Evolutionary conservation across 805 yeast species (phyloP).

Genomic region (Saccharomycopsis javanensis): DNA sequence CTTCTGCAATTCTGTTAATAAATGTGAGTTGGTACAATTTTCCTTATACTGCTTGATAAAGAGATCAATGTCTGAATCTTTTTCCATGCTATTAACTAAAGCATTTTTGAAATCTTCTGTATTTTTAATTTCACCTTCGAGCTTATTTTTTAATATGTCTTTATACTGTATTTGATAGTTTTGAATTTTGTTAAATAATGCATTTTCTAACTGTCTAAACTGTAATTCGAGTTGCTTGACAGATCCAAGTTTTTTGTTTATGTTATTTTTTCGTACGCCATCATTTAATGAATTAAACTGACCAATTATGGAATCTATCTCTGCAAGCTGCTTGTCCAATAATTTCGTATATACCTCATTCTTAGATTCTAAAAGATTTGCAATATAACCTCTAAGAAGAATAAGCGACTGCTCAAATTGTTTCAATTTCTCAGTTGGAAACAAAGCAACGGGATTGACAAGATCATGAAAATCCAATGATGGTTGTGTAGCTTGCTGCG

Average conservation of each 20-base stretch:
- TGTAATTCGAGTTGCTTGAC: conserved; percentile 4
- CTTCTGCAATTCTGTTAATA: conserved; percentile 6
- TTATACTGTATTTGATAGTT: conserved; percentile 11
- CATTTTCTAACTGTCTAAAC: conserved; percentile 5
- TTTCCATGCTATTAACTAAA: conserved; percentile 2
- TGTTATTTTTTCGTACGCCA: not conserved
- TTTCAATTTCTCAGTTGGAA: conserved; percentile 10
- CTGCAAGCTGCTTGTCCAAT: conserved; percentile 1
- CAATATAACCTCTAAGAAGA: conserved; percentile 9
- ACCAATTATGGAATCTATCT: conserved; percentile 2
- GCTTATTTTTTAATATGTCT: conserved; percentile 9
- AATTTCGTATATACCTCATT: not conserved
- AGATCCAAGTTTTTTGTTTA: not conserved
- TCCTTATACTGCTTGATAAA: conserved; percentile 9
- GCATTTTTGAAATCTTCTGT: conserved; percentile 5
- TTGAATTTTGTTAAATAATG: conserved; percentile 6
- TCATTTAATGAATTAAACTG: conserved; percentile 9
- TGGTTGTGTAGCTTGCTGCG: not conserved
- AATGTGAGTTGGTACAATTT: conserved; percentile 3
- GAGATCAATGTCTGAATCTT: not conserved
- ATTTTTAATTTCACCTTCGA: conserved; percentile 1
- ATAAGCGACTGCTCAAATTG: conserved; percentile 5
- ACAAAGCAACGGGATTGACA: conserved; percentile 1
- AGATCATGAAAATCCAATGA: not conserved
- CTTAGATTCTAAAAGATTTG: not conserved